Conservation (phyloP, 345 rosid species). For the Mallotus nudiflorus region DNA sequence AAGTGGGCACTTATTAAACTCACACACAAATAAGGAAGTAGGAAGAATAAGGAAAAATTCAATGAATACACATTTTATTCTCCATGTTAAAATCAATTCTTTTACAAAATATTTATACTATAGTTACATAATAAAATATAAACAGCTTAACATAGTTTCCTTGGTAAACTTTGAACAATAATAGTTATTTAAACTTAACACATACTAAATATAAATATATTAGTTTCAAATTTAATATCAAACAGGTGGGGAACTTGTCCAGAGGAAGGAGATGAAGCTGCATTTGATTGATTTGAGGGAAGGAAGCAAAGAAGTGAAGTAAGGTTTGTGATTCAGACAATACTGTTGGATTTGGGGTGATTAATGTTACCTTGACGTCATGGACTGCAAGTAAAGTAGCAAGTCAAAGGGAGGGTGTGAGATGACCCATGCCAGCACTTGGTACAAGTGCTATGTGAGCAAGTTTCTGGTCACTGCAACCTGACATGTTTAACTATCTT, state of each 20-base stretch:
- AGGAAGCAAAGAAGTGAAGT: conserved; percentile 23
- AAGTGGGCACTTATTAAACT: too few species aligned
- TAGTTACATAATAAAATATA: too few species aligned
- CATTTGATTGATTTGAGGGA: conserved; percentile 27
- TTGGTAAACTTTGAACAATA: too few species aligned
- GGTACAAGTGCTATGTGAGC: conserved; percentile 39
- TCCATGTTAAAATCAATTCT: too few species aligned
- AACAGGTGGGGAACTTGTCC: background rate
- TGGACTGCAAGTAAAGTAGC: conserved; percentile 26
- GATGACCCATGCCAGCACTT: conserved; percentile 50
- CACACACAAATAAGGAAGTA: too few species aligned
- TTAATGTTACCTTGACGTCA: conserved; percentile 31
- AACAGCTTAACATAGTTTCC: too few species aligned
- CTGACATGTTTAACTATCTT: conserved; percentile 7
- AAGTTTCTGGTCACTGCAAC: conserved; percentile 2
- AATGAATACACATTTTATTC: too few species aligned
- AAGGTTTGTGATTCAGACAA: conserved; percentile 30
- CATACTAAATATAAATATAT: too few species aligned
- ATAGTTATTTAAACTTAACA: too few species aligned
- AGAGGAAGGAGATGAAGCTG: conserved; percentile 28
- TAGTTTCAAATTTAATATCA: too few species aligned
- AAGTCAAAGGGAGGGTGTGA: conserved; percentile 42
- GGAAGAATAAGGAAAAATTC: too few species aligned
- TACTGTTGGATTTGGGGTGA: conserved; percentile 35
- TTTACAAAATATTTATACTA: too few species aligned